Base-by-base conservation (phyloP, 1,284 basidiomycete genomes). In the Rhodotorula sp. region DNA sequence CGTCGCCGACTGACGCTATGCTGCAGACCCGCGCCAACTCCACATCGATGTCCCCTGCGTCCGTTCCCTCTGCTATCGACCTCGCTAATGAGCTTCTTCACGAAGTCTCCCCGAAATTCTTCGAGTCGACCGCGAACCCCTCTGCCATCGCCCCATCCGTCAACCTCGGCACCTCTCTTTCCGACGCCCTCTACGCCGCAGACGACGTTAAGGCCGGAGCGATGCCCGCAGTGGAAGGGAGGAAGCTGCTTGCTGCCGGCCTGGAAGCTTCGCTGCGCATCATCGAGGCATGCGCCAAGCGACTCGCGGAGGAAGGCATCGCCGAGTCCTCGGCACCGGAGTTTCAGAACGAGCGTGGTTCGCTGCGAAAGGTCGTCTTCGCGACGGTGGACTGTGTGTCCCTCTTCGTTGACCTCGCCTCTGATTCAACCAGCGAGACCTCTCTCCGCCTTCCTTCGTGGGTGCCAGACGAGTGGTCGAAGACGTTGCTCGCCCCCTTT, bases 391-490 rank as follows among this genome's bases (percentile, higher is more conserved):
- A 68, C 17, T 29, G 11, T 53, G 52, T 19, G 19, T 53, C 52
- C 15, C 58, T 62, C 29, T 22, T 29, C 19, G 15, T 17, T 8
- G 46, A 46, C 29, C 22, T 36, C n/a, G 46, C 34, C 8, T 15
- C 30, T 20, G 29, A 24, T 0, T 22, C 46, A 2, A 24, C 52
- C 20, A 10, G 59, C 15, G 44, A 53, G 4, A 20, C 51, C 29
- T 30, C 56, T 1, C 19, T 30, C 17, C n/a, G 24, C 9, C 19
- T 48, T 30, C 52, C 52, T 55, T 61, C 62, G 2, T 80, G 80
- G 80, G 55, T 76, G 13, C 76, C 79, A 0, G 67, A 76, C 32
- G 66, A 59, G 1, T 84, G 83, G 83, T 62, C 79, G 3, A 60
- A 63, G 0, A 65, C 69, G 2, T 56, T 82, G 13, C 63, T 81